A percentile compares a stretch with the other conserved stretches of the same genome.
These are phyloP conservation scores for Colletotrichum australisinense DNA, from an alignment of 2,329 filamentous ascomycete genomes.

Conservation along the genomic window DNA sequence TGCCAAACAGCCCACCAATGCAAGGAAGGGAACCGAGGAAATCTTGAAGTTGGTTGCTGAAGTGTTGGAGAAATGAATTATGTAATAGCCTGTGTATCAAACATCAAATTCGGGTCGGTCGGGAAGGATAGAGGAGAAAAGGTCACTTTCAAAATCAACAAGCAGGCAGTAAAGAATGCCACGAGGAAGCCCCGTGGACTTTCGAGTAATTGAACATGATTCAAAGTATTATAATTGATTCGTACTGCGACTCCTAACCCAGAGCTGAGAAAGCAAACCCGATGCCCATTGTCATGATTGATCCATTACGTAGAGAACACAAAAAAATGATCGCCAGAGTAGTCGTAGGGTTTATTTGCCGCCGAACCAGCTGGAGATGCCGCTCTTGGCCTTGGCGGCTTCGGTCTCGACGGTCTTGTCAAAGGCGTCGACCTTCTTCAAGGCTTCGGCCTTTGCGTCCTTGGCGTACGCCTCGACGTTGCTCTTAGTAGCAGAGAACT, in stretches of 20 bases:
- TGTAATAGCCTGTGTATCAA: constrained; percentile 2
- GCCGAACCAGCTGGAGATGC: constrained; percentile 88
- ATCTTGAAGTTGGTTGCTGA: constrained; percentile 82
- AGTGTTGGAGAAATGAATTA: constrained; percentile 45
- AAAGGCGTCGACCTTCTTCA: constrained; percentile 83
- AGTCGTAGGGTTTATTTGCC: constrained; percentile 55
- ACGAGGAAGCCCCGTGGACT: not conserved
- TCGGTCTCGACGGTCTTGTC: constrained; percentile 85
- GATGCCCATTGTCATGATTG: constrained; percentile 10
- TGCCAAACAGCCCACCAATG: constrained; percentile 87
- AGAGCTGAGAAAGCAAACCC: constrained; percentile 9
- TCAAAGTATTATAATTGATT: constrained; percentile 13
- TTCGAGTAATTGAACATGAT: not conserved
- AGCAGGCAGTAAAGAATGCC: not conserved
- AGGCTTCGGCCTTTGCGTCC: constrained; percentile 71
- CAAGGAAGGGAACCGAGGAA: constrained; percentile 79
- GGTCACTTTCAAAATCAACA: not conserved
- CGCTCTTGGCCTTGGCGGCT: constrained; percentile 84
- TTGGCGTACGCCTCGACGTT: constrained; percentile 70
- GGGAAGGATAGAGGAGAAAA: not conserved
- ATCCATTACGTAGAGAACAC: not conserved
- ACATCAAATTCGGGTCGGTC: not conserved
- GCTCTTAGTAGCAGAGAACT: constrained; percentile 71
- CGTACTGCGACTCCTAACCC: constrained; percentile 12
- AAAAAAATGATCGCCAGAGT: not conserved